phyloP scores from a whole-genome alignment of 2,329 filamentous ascomycete species.

The Falciphora oryzae region DNA sequence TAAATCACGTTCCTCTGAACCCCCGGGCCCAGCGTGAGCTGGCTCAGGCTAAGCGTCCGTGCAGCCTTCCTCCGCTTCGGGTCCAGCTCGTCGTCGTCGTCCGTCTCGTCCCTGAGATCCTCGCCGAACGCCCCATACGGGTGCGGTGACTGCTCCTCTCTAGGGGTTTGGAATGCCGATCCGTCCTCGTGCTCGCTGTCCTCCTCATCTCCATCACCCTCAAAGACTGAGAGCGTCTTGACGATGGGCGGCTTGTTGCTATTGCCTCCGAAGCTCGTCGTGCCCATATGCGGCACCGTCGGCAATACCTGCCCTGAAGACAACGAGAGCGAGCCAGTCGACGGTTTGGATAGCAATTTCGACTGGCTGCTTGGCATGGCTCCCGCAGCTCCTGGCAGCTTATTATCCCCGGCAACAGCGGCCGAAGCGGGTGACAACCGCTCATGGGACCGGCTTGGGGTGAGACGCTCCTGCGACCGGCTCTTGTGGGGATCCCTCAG shows the following conservation, averaged over 20 bases:
- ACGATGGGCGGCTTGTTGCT: constrained; percentile 12
- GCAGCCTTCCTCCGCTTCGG: constrained; percentile 46
- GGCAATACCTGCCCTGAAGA: constrained; percentile 7
- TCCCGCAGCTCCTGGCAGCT: background rate
- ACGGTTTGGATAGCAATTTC: background rate
- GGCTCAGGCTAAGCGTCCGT: constrained; percentile 58
- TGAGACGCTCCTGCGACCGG: constrained; percentile 22
- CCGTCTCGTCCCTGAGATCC: constrained; percentile 33
- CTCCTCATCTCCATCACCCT: constrained; percentile 33
- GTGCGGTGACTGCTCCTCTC: constrained; percentile 34
- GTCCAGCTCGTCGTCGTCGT: constrained; percentile 23
- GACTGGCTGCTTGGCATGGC: background rate
- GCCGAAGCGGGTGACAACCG: constrained; percentile 2
- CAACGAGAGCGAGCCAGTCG: background rate
- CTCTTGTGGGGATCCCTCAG: constrained; percentile 30
- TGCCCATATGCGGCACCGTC: background rate
- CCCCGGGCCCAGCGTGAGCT: constrained; percentile 38
- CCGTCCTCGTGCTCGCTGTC: constrained; percentile 26
- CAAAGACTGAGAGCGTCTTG: constrained; percentile 22
- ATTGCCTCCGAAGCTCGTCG: background rate
- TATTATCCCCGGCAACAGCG: background rate
- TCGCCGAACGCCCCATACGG: constrained; percentile 37
- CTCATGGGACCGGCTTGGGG: constrained; percentile 6
- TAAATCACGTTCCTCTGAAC: constrained; percentile 8
- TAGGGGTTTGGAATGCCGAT: constrained; percentile 45